Conservation (phyloP, 768 basidiomycete genomes). For the Psilocybe cyanescens region DNA sequence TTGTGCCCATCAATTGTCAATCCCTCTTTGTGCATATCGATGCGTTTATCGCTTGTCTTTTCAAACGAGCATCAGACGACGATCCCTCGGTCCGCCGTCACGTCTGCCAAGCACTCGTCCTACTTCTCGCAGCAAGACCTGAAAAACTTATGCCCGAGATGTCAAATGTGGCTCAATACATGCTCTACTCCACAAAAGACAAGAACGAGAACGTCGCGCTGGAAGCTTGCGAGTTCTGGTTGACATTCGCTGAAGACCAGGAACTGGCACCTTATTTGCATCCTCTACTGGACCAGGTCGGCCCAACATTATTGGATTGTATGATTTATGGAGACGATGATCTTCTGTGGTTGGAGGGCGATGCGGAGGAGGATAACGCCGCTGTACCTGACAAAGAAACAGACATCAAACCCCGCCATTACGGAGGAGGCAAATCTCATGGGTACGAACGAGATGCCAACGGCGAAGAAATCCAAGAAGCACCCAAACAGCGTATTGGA, state of each 20-base stretch:
- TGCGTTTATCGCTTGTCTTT: constrained; percentile 88
- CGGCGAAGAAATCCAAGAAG: constrained; percentile 39
- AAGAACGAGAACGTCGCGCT: constrained; percentile 95
- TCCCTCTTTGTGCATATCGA: constrained; percentile 93
- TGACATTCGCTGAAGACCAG: constrained; percentile 96
- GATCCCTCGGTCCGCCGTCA: constrained; percentile 92
- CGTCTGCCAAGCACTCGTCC: constrained; percentile 94
- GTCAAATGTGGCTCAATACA: constrained; percentile 94
- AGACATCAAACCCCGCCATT: constrained; percentile 97
- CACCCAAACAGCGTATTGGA: constrained; percentile 49
- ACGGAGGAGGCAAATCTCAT: constrained; percentile 78
- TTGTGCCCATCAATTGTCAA: constrained; percentile 85
- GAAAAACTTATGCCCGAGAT: constrained; percentile 98
- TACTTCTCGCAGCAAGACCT: constrained; percentile 90
- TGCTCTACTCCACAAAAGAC: constrained; percentile 98
- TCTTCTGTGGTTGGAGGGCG: constrained; percentile 91
- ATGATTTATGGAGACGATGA: constrained; percentile 98
- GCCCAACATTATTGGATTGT: constrained; percentile 93
- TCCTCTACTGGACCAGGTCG: constrained; percentile 89
- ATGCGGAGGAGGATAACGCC: constrained; percentile 77
- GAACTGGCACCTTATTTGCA: constrained; percentile 84
- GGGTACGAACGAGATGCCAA: constrained; percentile 76
- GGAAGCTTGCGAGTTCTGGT: constrained; percentile 99
- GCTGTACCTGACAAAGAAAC: constrained; percentile 90
- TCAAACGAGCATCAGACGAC: constrained; percentile 94